phyloP scores from a whole-genome alignment of 306 rosid genomes.

The Vigna unguiculata region DNA sequence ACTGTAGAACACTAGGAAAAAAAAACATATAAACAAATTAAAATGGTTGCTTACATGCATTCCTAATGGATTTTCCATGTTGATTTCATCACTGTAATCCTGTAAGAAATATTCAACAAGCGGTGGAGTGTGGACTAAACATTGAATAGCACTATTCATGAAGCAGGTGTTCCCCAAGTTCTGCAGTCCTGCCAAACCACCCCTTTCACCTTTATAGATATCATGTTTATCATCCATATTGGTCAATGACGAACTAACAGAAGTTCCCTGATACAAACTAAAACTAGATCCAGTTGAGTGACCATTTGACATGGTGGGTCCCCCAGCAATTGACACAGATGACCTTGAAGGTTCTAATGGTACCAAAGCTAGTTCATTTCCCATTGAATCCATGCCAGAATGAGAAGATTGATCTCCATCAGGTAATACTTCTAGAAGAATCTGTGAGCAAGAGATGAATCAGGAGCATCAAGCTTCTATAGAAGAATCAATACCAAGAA shows the following conservation, averaged over 20 bases:
- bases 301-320: constrained; percentile 88
- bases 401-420: constrained; percentile 52
- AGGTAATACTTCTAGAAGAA: constrained; percentile 75
- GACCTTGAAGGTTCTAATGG: constrained; percentile 92
- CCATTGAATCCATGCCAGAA: constrained; percentile 68
- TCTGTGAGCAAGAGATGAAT: constrained; percentile 63
- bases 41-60: constrained; percentile 77
- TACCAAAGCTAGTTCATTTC: constrained; percentile 91
- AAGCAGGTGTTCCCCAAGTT: constrained; percentile 98
- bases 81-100: constrained; percentile 92
- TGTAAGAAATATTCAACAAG: constrained; percentile 86
- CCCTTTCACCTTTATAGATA: constrained; percentile 65
- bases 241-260: constrained; percentile 62
- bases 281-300: constrained; percentile 69
- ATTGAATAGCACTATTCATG: constrained; percentile 95
- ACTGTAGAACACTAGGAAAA: constrained; percentile 10
- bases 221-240: constrained; percentile 70
- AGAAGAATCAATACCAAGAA: constrained; percentile 39
- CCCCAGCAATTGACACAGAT: constrained; percentile 88
- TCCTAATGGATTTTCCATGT: constrained; percentile 93
- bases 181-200: constrained; percentile 97
- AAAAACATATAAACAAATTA: constrained; percentile 20
- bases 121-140: constrained; percentile 94
- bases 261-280: constrained; percentile 64
- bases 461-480: constrained; percentile 40